Base-by-base conservation (phyloP, 805 yeast species). In the Sugiyamaella floridensis region DNA sequence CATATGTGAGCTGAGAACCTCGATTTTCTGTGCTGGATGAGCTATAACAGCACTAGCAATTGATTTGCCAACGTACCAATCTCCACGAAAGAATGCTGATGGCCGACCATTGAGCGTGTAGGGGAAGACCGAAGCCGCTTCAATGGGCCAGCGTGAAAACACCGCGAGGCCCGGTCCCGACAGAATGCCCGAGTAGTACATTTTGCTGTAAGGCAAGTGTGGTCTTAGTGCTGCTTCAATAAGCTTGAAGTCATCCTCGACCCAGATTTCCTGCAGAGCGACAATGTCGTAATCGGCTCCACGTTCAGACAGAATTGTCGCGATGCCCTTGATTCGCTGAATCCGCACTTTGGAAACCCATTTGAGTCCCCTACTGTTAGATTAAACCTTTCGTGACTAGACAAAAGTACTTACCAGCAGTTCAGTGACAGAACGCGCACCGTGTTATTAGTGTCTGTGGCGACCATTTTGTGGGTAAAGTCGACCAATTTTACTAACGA, bases 231-330 rank as follows among this genome's bases (percentile, higher is more conserved):
- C 66, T 2, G 58, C 55, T 15, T 75, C 74, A 18, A 93, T 68
- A 56, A 80, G 79, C 1, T 79, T 77, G 90, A 90, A 90, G 67
- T 93, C 99, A 46, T 78, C 81, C 57, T 81, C 77, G 41, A 84
- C 83, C 99, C 99, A 93, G 11, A 93, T 76, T 64, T 93, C 99
- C 67, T 93, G 99, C n/a, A 93, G 72, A 0, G 97, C 97, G 6
- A 93, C 79, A 11, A 93, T 77, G 68, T 93, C 97, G 68, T 86
- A 89, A 16, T 75, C 70, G 14, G 73, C 71, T 2, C 69, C 64
- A 2, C 63, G 62, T 0, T 49, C 67, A 0, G 83, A 79, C 2
- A 92, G 67, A 50, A 77, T 70, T 45, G 81, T 76, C 0, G 95
- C 96, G 32, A 93, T 86, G 1, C 89, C 95, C 14, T 61, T 66